Conservation (phyloP, 192 early-diverging fungal genomes). For the Nowakowskiella sp. region DNA sequence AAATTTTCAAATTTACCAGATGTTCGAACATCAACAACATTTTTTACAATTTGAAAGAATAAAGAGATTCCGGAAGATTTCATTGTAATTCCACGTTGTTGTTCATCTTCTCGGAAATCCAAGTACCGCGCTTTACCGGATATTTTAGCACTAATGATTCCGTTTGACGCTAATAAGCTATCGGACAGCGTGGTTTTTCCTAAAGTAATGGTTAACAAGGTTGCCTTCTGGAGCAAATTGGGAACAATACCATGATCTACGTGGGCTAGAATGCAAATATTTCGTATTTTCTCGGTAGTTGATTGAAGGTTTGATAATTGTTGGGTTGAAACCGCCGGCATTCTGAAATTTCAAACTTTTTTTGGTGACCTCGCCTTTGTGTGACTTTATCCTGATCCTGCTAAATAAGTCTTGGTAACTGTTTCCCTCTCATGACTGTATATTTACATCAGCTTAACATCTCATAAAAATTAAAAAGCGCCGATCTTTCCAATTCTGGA, state of each 20-base stretch:
- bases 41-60: slow-evolving; percentile 69
- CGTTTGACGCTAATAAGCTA: slow-evolving; percentile 91
- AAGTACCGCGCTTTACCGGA: slow-evolving; percentile 94
- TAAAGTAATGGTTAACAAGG: slow-evolving; percentile 5
- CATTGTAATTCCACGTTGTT: slow-evolving; percentile 98
- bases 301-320: slow-evolving; percentile 47
- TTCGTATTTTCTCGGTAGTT: slow-evolving; percentile 68
- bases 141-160: slow-evolving; percentile 91
- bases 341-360: not conserved
- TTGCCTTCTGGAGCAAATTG: not conserved
- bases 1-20: no score
- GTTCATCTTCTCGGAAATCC: slow-evolving; percentile 94
- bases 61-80: slow-evolving; percentile 93
- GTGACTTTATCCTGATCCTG: no score
- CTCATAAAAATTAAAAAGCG: no score
- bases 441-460: no score
- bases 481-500: no score
- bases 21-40: slow-evolving; percentile 15
- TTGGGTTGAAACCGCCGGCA: not conserved
- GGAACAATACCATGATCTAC: slow-evolving; percentile 71
- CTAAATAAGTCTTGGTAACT: no score
- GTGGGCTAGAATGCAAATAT: slow-evolving; percentile 97
- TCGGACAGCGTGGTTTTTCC: slow-evolving; percentile 95
- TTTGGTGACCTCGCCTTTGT: no score
- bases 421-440: no score